These are phyloP conservation scores for Boletellus ananas DNA, from an alignment of 768 basidiomycete species.

Conservation along the genomic window DNA sequence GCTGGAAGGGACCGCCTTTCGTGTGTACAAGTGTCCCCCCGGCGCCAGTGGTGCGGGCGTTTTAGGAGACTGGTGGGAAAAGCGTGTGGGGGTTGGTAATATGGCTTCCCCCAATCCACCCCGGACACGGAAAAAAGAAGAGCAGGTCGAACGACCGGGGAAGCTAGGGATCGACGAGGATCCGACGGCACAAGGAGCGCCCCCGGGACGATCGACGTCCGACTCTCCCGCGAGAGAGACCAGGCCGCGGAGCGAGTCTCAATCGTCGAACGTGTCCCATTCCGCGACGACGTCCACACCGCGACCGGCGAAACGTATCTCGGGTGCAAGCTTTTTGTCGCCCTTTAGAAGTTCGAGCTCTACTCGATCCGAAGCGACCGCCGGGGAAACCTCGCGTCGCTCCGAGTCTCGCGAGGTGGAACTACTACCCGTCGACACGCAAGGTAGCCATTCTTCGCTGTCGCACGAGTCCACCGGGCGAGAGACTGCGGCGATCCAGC, in stretches of 20 bases:
- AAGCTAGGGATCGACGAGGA: constrained; percentile 22
- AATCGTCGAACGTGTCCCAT: constrained; percentile 23
- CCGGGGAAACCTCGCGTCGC: constrained; percentile 8
- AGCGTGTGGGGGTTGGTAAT: constrained; percentile 70
- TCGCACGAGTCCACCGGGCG: constrained; percentile 17
- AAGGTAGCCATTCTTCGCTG: constrained; percentile 19
- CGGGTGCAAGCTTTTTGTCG: constrained; percentile 28
- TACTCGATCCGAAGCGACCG: constrained; percentile 7
- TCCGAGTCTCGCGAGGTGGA: constrained; percentile 17
- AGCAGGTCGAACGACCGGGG: constrained; percentile 23
- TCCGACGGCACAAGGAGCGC: neutral
- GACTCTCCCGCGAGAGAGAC: neutral
- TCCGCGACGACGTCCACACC: constrained; percentile 14
- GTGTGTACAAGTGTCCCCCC: constrained; percentile 59
- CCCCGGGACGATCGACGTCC: constrained; percentile 6
- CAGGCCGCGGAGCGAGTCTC: constrained; percentile 20
- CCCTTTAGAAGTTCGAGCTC: constrained; percentile 20
- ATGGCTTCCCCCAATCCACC: constrained; percentile 31
- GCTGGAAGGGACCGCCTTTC: constrained; percentile 87
- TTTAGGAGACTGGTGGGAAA: constrained; percentile 78
- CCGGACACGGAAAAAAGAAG: constrained; percentile 22
- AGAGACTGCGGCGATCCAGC: constrained; percentile 12
- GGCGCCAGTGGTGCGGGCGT: constrained; percentile 44
- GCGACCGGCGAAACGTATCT: constrained; percentile 21
- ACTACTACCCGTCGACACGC: constrained; percentile 22